Evolutionary conservation across 306 rosid species (phyloP), one percentile per base, ranked within the genome.

Genomic region (Neltuma alba): DNA sequence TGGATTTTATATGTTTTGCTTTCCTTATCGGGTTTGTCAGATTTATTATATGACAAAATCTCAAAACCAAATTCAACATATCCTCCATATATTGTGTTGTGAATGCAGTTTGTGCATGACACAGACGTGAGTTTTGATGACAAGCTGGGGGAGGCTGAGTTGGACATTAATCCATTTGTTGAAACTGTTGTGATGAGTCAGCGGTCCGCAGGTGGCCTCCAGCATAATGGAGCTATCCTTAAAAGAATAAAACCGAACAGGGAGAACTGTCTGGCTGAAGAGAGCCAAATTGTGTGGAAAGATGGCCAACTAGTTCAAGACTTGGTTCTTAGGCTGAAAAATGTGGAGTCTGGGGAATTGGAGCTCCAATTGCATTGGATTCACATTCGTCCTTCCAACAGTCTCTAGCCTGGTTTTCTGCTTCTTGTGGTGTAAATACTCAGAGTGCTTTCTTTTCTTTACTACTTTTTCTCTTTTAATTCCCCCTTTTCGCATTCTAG

Each of bases 101-200:
- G 66, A 21, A 57, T 82, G 77, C 95, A 94, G 91, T 74, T 40
- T 58, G 97, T 94, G 75, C 91, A 92, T 47, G 98, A 94, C 70
- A 92, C 48, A 70, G 97, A 94, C 75, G 74, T 94, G 13, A 83
- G 85, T 68, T 65, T 87, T 1, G 98, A 94, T 63, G 98, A 94
- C 83, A 92, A 85, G 83, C 88, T 94, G 97, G 98, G 98, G 27
- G 92, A 92, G 25, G 97, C 97, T 7, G 97, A 92, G 82, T 88
- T 94, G 80, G 83, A 54, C 9, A 85, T 89, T 16, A 83, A 83
- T 6, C 84, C 88, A 0, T 89, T 89, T 36, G 2, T 88, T 5
- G 83, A 88, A 72, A n/a, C n/a, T n/a, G 97, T 85, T 1, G 28
- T 87, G 7, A 86, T 82, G 91, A 65, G 72, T 0, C 27, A 48